phyloP scores from a whole-genome alignment of 2,329 filamentous ascomycete genomes.

The Stenocarpella maydis region DNA sequence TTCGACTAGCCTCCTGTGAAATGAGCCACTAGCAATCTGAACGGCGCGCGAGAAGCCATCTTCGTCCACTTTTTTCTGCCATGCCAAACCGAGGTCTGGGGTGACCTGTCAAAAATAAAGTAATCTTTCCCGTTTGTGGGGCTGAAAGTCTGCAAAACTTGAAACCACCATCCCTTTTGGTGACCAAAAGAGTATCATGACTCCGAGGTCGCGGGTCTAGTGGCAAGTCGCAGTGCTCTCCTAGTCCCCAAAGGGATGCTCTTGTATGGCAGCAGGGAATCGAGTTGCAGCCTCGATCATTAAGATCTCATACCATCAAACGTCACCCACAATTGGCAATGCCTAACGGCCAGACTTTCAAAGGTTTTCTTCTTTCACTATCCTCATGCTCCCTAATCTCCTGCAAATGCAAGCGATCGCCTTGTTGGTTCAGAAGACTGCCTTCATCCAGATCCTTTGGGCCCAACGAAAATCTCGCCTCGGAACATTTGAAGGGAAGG shows the following conservation, averaged over 20 bases:
- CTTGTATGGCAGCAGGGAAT: conserved; percentile 12
- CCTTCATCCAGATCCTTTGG: background rate
- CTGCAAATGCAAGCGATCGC: conserved; percentile 6
- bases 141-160: background rate
- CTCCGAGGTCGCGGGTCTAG: too few relatives aligned
- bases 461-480: conserved; percentile 7
- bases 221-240: too few relatives aligned
- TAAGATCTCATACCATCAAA: background rate
- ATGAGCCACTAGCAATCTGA: conserved; percentile 10
- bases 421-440: background rate
- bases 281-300: background rate
- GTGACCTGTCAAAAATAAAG: conserved; percentile 13
- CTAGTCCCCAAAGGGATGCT: too few relatives aligned
- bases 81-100: background rate
- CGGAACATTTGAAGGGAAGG: background rate
- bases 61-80: background rate
- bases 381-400: background rate
- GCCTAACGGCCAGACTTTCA: background rate
- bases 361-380: background rate
- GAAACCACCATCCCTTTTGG: background rate
- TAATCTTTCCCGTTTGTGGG: conserved; percentile 1
- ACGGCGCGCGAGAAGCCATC: background rate
- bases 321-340: background rate
- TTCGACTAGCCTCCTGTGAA: background rate
- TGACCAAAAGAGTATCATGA: too few relatives aligned